These are phyloP conservation scores for Penicillium concentricum DNA, from an alignment of 2,329 filamentous ascomycete species.

Conservation along the genomic window DNA sequence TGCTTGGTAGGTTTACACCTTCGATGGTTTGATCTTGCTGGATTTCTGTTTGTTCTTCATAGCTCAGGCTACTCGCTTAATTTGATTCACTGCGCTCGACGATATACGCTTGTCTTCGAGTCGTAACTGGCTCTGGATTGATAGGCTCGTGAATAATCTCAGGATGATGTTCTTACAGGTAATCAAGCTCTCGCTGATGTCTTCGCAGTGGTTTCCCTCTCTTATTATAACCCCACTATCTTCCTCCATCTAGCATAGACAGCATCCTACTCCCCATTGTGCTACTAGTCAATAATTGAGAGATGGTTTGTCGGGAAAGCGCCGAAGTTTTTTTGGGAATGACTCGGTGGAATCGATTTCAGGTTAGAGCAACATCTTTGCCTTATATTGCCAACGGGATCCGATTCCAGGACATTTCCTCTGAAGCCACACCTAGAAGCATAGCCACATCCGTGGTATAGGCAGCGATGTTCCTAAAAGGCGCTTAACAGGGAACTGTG, in stretches of 20 bases:
- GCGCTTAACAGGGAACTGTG: neutral
- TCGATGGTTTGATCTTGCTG: neutral
- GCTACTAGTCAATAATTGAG: too few relatives aligned
- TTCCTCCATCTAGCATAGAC: too few relatives aligned
- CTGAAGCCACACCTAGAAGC: neutral
- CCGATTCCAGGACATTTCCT: neutral
- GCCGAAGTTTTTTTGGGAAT: too few relatives aligned
- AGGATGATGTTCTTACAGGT: too few relatives aligned
- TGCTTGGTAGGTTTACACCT: neutral
- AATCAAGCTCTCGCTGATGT: too few relatives aligned
- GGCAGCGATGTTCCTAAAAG: neutral
- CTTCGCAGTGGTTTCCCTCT: too few relatives aligned
- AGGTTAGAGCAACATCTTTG: neutral
- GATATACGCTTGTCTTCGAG: neutral
- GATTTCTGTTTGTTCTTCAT: neutral
- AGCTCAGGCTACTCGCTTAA: neutral
- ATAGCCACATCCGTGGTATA: neutral
- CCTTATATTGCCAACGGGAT: neutral
- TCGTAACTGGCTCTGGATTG: neutral
- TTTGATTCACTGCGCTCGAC: neutral
- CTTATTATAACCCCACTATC: too few relatives aligned
- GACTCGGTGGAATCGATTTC: too few relatives aligned
- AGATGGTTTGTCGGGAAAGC: too few relatives aligned
- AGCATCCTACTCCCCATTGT: too few relatives aligned
- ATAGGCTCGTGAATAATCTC: neutral